These are phyloP conservation scores for Pyropia haitanensis DNA, from an alignment of 23 red algal genomes.

Conservation along the genomic window DNA sequence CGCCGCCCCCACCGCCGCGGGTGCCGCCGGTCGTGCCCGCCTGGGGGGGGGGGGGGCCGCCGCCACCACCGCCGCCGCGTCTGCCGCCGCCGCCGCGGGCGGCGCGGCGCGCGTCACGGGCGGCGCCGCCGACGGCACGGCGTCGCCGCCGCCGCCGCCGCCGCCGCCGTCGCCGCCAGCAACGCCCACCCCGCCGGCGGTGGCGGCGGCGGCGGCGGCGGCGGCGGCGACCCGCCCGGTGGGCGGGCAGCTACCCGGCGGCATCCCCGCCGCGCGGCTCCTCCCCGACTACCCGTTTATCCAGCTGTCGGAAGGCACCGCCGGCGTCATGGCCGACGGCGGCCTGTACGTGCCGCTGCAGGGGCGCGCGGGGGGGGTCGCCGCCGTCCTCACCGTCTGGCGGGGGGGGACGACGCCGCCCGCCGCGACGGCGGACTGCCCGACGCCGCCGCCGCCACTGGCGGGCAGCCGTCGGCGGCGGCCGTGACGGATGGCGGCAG, in stretches of 20 bases:
- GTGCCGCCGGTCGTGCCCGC: too few relatives aligned
- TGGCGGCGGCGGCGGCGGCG: too few relatives aligned
- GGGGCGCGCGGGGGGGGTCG: constrained; percentile 15
- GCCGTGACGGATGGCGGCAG: too few relatives aligned
- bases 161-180: constrained; percentile 11
- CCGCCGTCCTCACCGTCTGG: constrained; percentile 23
- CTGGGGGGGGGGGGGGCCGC: too few relatives aligned
- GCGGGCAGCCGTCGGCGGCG: too few relatives aligned
- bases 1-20: constrained; percentile 2
- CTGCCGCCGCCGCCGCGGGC: constrained; percentile 3
- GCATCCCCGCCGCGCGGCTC: constrained; percentile 51
- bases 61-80: too few relatives aligned
- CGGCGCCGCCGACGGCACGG: constrained; percentile 17
- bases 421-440: too few relatives aligned
- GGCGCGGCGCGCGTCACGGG: constrained; percentile 6
- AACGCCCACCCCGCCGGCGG: not conserved
- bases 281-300: constrained; percentile 80
- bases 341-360: constrained; percentile 57
- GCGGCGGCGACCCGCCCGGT: too few relatives aligned
- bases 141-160: not conserved
- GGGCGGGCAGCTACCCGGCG: constrained; percentile 79
- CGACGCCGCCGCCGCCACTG: too few relatives aligned
- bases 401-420: constrained; percentile 20
- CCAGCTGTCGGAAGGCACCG: constrained; percentile 7
- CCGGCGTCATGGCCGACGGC: constrained; percentile 48